Evolutionary conservation across 2,329 filamentous ascomycete genomes (phyloP).

Genomic region (Colletotrichum siamense): DNA sequence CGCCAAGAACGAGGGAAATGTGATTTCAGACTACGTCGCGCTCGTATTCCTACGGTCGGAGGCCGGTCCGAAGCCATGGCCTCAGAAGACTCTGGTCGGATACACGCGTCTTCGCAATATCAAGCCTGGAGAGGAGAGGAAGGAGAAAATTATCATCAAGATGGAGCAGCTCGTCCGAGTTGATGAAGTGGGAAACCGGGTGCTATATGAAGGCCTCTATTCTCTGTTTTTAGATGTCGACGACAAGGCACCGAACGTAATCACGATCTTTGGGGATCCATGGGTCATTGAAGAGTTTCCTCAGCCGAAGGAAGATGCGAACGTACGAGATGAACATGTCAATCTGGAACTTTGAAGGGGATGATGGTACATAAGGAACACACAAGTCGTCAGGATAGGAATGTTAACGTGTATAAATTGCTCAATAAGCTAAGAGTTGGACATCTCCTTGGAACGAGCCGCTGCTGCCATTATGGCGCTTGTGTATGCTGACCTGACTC

Average conservation of each 20-base stretch:
- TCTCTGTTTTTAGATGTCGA: slow-evolving; percentile 47
- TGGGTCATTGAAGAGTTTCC: slow-evolving; percentile 7
- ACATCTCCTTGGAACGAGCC: not conserved
- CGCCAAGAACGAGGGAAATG: slow-evolving; percentile 52
- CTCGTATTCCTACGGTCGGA: slow-evolving; percentile 54
- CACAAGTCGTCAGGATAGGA: not conserved
- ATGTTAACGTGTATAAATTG: not conserved
- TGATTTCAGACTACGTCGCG: slow-evolving; percentile 56
- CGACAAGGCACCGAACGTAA: not conserved
- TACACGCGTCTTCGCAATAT: slow-evolving; percentile 52
- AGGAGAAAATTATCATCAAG: slow-evolving; percentile 44
- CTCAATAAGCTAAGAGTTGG: not conserved
- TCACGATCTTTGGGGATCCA: not conserved
- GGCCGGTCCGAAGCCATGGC: slow-evolving; percentile 53
- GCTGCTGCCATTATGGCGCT: not conserved
- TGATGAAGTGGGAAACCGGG: slow-evolving; percentile 53
- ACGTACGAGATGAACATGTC: not conserved
- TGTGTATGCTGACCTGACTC: not conserved
- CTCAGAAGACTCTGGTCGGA: slow-evolving; percentile 56
- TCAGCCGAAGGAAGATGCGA: not conserved
- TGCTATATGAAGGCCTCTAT: slow-evolving; percentile 61
- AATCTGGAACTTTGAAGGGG: not conserved
- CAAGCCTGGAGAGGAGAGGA: slow-evolving; percentile 32
- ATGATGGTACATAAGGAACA: not conserved
- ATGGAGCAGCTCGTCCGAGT: slow-evolving; percentile 55